These are phyloP conservation scores for Globisporangium paroecandrum DNA, from an alignment of 352 stramenopile genomes.

Conservation along the genomic window DNA sequence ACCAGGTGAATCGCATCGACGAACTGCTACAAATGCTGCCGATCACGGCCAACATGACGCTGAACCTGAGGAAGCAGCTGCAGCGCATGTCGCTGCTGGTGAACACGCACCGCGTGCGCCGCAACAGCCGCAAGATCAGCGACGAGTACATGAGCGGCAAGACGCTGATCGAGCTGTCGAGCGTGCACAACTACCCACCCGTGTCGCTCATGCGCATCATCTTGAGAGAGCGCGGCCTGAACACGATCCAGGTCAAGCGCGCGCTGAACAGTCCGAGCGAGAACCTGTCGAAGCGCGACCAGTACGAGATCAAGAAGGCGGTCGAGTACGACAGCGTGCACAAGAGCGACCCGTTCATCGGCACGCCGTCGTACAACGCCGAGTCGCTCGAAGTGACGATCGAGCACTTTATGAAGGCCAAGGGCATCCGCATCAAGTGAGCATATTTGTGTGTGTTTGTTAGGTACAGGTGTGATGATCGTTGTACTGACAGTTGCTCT, in stretches of 20 bases:
- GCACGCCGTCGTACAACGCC: conserved; percentile 62
- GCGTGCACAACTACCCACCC: conserved; percentile 73
- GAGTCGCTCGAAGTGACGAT: conserved; percentile 72
- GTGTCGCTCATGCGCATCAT: conserved; percentile 85
- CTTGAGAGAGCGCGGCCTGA: conserved; percentile 59
- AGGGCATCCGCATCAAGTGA: conserved; percentile 78
- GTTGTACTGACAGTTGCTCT: neutral
- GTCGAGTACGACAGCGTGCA: conserved; percentile 81
- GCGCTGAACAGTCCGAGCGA: conserved; percentile 44
- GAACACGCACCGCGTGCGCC: conserved; percentile 81
- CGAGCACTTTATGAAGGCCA: conserved; percentile 64
- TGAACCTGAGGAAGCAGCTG: conserved; percentile 83
- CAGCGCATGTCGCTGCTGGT: conserved; percentile 82
- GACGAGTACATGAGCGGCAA: conserved; percentile 71
- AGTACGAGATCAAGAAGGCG: conserved; percentile 67
- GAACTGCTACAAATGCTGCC: conserved; percentile 79
- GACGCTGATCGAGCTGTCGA: conserved; percentile 75
- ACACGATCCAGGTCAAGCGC: conserved; percentile 56
- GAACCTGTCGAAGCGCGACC: conserved; percentile 62
- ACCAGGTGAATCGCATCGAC: conserved; percentile 81
- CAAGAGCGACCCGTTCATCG: conserved; percentile 79
- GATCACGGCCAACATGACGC: conserved; percentile 85
- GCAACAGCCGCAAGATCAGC: conserved; percentile 51
- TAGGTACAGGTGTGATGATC: neutral
- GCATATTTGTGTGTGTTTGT: conserved; percentile 10